Conservation (phyloP, 441 rosid species). For the Sinapis alba region DNA sequence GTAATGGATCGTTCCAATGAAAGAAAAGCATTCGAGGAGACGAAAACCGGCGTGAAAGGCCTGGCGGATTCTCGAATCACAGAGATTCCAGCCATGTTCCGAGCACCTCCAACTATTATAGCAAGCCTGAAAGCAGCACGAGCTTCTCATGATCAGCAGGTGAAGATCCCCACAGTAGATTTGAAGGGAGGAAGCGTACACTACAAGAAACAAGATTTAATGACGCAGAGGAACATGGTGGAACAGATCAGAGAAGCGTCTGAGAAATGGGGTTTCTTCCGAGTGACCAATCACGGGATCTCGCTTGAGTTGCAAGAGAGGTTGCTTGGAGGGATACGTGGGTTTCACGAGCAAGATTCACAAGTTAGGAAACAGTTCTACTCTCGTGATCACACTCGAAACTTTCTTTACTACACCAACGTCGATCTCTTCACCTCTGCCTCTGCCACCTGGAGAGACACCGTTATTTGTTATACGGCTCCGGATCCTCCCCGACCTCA, state of each 20-base stretch:
- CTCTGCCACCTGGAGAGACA: not conserved
- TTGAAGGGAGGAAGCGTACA: constrained; percentile 4
- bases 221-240: constrained; percentile 31
- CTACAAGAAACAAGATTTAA: constrained; percentile 32
- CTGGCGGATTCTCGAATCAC: constrained; percentile 15
- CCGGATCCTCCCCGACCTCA: not conserved
- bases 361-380: not conserved
- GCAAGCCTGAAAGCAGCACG: not conserved
- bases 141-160: not conserved
- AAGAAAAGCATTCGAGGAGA: not conserved
- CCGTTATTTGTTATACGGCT: not conserved
- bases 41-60: constrained; percentile 9
- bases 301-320: not conserved
- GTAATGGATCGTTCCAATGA: not conserved
- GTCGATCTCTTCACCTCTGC: not conserved
- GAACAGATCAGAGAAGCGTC: constrained; percentile 14
- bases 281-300: not conserved
- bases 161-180: constrained; percentile 28
- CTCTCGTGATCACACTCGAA: not conserved
- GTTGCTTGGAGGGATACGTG: constrained; percentile 4
- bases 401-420: not conserved
- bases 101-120: not conserved
- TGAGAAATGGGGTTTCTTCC: constrained; percentile 18
- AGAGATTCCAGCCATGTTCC: constrained; percentile 5
- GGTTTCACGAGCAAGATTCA: not conserved